These are phyloP conservation scores for Lojkania enalia DNA, from an alignment of 2,329 filamentous ascomycete genomes.

Conservation along the genomic window DNA sequence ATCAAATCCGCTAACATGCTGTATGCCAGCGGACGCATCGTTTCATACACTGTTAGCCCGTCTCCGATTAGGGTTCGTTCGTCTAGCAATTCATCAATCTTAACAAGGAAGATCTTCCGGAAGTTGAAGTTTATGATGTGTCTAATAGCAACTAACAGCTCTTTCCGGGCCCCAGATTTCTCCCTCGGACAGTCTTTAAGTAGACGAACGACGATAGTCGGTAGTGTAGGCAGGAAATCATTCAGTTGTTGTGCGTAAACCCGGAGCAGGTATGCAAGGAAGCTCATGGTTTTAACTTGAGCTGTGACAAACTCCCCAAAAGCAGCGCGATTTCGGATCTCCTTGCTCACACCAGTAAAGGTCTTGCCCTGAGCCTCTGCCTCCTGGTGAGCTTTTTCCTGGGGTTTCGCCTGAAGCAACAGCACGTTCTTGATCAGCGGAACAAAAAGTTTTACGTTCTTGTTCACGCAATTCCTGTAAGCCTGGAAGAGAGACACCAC, in stretches of 20 bases:
- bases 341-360: conserved; percentile 89
- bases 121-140: conserved; percentile 99
- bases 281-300: conserved; percentile 99
- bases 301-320: conserved; percentile 98
- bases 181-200: conserved; percentile 93
- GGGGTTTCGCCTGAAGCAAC: conserved; percentile 84
- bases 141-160: conserved; percentile 91
- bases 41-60: conserved; percentile 94
- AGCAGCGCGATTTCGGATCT: conserved; percentile 88
- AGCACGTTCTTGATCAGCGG: conserved; percentile 91
- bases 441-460: conserved; percentile 90
- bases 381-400: conserved; percentile 87
- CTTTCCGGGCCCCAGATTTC: conserved; percentile 90
- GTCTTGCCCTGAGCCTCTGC: conserved; percentile 77
- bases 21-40: conserved; percentile 91
- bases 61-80: conserved; percentile 94
- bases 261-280: conserved; percentile 87
- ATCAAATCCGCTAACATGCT: conserved; percentile 99
- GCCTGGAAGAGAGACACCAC: conserved; percentile 98
- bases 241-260: conserved; percentile 84
- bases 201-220: conserved; percentile 85
- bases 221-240: conserved; percentile 84
- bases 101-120: conserved; percentile 87
- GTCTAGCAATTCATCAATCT: conserved; percentile 93
- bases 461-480: conserved; percentile 75